Base-by-base conservation (phyloP, 352 stramenopile species). In the Phytophthora chlamydospora region DNA sequence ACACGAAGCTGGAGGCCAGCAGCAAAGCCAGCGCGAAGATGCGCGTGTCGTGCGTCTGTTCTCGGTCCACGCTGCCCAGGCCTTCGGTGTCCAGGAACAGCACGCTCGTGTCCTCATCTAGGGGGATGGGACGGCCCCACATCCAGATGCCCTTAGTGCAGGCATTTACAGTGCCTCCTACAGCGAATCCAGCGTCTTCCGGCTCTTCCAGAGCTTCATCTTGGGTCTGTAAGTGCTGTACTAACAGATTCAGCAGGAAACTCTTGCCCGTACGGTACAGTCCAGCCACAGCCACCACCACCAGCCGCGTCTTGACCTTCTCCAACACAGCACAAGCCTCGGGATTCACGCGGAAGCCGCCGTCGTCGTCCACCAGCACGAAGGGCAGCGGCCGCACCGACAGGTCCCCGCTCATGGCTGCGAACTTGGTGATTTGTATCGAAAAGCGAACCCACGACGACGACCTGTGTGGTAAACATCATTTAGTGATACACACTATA, bases 91-190 rank as follows among this genome's bases (percentile, higher is more conserved):
- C 90, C 34, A 97, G 63, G 66, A 97, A 95, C 19, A 97, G 40
- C 21, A 90, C 66, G 50, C 66, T 90, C 13, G 85, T 93, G 58
- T 77, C 80, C 39, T 90, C 68, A 36, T 90, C 74, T 36, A 93
- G 57, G 34, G 81, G 71, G 44, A 95, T 81, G 29, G 88, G 88
- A 29, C 85, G 58, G 27, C 88, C 85, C 89, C 90, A 97, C 71
- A 97, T 92, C 89, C 90, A 97, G 55, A 97, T 97, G 48, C 90
- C 90, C 55, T 96, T 95, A 11, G 90, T 97, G 57, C 90, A 97
- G 2, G 88, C 89, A 40, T 97, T 95, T 0, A 96, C 80, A 0
- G 89, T 97, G 16, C 60, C 84, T 13, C 89, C 90, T 12, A 97
- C 89, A 0, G 76, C 71, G 57, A 97, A 97, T 13, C 87, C 89